Evolutionary conservation across 768 basidiomycete species (phyloP).

Genomic region (Rhodosporidiobolus odoratus): DNA sequence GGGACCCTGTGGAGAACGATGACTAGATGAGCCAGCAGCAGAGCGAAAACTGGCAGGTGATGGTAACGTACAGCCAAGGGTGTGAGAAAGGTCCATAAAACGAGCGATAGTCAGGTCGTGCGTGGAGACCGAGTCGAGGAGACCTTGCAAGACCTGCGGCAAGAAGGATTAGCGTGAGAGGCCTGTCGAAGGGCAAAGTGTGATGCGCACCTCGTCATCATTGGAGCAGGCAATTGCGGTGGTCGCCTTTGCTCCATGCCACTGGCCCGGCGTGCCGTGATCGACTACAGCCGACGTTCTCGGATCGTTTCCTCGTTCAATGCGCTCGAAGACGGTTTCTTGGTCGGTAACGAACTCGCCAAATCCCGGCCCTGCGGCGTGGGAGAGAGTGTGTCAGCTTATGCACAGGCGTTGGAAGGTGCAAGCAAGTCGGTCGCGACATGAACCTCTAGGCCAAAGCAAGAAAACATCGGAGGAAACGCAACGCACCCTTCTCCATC

Average conservation of each 20-base stretch:
- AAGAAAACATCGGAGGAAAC: not conserved
- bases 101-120: constrained; percentile 83
- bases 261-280: constrained; percentile 71
- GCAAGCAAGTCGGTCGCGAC: not conserved
- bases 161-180: not conserved
- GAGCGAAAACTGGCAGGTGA: not conserved
- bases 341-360: constrained; percentile 79
- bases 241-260: constrained; percentile 79
- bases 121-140: constrained; percentile 56
- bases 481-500: constrained; percentile 58
- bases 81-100: constrained; percentile 73
- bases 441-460: not conserved
- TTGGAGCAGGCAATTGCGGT: constrained; percentile 67
- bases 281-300: constrained; percentile 64
- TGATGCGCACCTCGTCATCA: constrained; percentile 62
- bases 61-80: constrained; percentile 61
- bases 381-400: not conserved
- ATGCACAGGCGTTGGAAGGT: too few relatives aligned
- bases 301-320: constrained; percentile 52
- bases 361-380: constrained; percentile 58
- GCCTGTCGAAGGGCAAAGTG: not conserved
- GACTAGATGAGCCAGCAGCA: not conserved
- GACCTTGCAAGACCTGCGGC: constrained; percentile 54
- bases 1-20: constrained; percentile 31
- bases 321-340: constrained; percentile 83